phyloP scores from a whole-genome alignment of 2,329 filamentous ascomycete genomes.

The Exophiala sideris region DNA sequence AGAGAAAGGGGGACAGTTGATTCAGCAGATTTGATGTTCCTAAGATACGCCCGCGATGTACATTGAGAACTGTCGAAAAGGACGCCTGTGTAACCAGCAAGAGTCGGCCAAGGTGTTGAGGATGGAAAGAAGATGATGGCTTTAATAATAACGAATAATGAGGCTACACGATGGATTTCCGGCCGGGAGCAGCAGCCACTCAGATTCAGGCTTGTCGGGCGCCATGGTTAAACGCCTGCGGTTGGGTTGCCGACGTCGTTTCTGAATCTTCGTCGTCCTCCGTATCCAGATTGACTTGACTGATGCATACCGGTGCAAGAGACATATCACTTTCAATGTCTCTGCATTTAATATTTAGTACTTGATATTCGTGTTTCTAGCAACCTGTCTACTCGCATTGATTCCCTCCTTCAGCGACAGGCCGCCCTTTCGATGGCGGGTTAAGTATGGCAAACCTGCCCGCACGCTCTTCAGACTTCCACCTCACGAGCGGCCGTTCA shows the following conservation, averaged over 20 bases:
- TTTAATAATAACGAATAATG: background rate
- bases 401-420: slow-evolving; percentile 2
- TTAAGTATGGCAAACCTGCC: slow-evolving; percentile 29
- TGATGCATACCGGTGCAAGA: background rate
- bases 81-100: too few relatives aligned
- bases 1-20: too few relatives aligned
- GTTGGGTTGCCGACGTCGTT: slow-evolving; percentile 1
- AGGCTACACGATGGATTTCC: background rate
- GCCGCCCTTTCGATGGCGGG: slow-evolving; percentile 26
- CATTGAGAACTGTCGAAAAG: too few relatives aligned
- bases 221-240: background rate
- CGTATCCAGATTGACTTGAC: background rate
- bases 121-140: too few relatives aligned
- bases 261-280: background rate
- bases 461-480: slow-evolving; percentile 25
- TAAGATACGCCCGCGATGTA: too few relatives aligned
- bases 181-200: too few relatives aligned
- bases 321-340: background rate
- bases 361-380: background rate
- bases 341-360: background rate
- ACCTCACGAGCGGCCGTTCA: slow-evolving; percentile 24
- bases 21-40: too few relatives aligned
- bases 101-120: too few relatives aligned
- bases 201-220: too few relatives aligned
- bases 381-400: slow-evolving; percentile 2